These are phyloP conservation scores for Serendipita indica DNA, from an alignment of 768 basidiomycete species.

Conservation along the genomic window DNA sequence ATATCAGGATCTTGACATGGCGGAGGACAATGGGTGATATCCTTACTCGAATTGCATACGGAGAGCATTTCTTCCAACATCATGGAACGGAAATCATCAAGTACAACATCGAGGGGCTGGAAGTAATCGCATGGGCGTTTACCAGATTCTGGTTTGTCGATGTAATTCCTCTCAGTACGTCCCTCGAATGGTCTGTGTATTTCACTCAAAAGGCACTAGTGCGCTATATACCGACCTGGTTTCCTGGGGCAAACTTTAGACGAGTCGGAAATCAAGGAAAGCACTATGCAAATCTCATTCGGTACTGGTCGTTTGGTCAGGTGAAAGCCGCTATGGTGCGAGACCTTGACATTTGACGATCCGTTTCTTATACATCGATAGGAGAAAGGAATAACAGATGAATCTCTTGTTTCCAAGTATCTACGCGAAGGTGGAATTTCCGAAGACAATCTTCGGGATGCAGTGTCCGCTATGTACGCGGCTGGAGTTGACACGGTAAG, in stretches of 20 bases:
- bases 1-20: too few relatives aligned
- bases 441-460: not conserved
- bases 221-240: not conserved
- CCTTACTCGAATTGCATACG: not conserved
- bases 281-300: not conserved
- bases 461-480: not conserved
- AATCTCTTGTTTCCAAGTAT: not conserved
- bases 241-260: not conserved
- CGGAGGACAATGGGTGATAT: too few relatives aligned
- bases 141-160: conserved; percentile 6
- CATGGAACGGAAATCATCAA: not conserved
- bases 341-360: not conserved
- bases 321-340: not conserved
- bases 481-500: not conserved
- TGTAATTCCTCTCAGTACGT: not conserved
- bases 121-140: not conserved
- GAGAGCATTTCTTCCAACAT: not conserved
- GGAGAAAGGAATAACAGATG: not conserved
- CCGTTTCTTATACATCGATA: not conserved
- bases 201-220: not conserved
- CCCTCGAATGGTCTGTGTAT: not conserved
- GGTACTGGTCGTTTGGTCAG: not conserved
- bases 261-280: not conserved
- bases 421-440: not conserved
- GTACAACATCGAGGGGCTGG: not conserved